Evolutionary conservation across 2,329 filamentous ascomycete species (phyloP).

Genomic region (Sarocladiaceae sp.): DNA sequence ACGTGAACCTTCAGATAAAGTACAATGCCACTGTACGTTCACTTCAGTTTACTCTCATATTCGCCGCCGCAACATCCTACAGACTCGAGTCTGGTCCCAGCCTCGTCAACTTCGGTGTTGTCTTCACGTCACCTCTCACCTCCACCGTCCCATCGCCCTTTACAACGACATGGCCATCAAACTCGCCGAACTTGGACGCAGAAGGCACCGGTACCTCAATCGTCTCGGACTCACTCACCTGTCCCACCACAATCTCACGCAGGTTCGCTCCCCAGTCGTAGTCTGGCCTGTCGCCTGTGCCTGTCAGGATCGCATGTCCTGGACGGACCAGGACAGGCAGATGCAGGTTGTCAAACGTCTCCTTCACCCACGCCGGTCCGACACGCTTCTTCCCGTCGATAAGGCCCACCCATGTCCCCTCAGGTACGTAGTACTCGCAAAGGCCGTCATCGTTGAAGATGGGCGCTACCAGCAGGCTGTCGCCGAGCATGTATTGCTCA

Average conservation of each 20-base stretch:
- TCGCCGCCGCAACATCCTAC: no score
- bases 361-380: constrained; percentile 6
- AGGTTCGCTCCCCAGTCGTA: constrained; percentile 7
- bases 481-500: constrained; percentile 68
- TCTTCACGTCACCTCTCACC: constrained; percentile 1
- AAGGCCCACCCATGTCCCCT: constrained; percentile 35
- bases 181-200: constrained; percentile 1
- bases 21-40: no score
- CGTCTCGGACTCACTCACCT: background rate
- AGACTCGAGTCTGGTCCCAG: background rate
- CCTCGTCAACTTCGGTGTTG: background rate
- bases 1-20: no score
- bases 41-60: no score
- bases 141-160: background rate
- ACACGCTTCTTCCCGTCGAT: constrained; percentile 4
- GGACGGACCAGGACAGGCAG: constrained; percentile 6
- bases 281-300: constrained; percentile 3
- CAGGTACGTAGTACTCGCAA: constrained; percentile 59
- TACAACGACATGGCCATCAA: background rate
- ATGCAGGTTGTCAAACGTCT: constrained; percentile 9
- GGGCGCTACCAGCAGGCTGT: constrained; percentile 55
- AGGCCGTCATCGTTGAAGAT: constrained; percentile 56
- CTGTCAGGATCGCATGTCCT: constrained; percentile 4
- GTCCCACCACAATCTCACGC: constrained; percentile 2
- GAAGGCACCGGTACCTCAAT: constrained; percentile 8